Base-by-base conservation (phyloP, 129 eudicot genomes). In the Flaveria trinervia region DNA sequence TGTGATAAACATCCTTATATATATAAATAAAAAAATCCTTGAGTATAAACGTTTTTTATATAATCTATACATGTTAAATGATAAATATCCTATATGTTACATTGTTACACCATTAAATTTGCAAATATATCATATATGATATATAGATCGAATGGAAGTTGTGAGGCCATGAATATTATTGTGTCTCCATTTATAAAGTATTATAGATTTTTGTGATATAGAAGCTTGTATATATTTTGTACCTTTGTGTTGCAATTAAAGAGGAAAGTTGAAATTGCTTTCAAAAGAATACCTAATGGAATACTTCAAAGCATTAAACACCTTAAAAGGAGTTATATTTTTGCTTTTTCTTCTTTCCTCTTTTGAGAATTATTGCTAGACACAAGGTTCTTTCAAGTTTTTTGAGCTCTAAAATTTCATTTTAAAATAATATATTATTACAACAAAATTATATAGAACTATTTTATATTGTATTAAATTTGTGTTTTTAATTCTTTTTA, bases 201-300 rank as follows among this genome's bases (percentile, higher is more conserved):
- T 17, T 20, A 17, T 68, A 68, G 49, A 68, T 68, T 20, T 36
- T 72, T 51, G 60, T 49, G 26, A 70, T 23, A 13, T 48, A 76
- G 67, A 61, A 79, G 88, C 83, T 83, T 89, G 90, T 82, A 20
- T 20, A 20, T 20, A 80, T 61, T 71, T 78, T 68, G 44, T 68
- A 75, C 75, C 77, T 74, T 74, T 83, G 56, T 52, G 66, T 77
- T 81, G 50, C 73, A 79, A 71, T 68, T n/a, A 66, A 67, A 85
- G 85, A 75, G 59, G 73, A 89, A 89, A 87, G 89, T 70, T 84
- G 82, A 60, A 85, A 62, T 87, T 83, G 87, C 88, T 86, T 85
- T 80, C 70, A 75, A 87, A 89, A 70, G 43, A 66, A 71, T 55
- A 77, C 85, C 36, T 36, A 83, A 77, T 80, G 80, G 82, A 65